These are phyloP conservation scores for Hericium alpestre DNA, from an alignment of 768 basidiomycete genomes.

Conservation along the genomic window DNA sequence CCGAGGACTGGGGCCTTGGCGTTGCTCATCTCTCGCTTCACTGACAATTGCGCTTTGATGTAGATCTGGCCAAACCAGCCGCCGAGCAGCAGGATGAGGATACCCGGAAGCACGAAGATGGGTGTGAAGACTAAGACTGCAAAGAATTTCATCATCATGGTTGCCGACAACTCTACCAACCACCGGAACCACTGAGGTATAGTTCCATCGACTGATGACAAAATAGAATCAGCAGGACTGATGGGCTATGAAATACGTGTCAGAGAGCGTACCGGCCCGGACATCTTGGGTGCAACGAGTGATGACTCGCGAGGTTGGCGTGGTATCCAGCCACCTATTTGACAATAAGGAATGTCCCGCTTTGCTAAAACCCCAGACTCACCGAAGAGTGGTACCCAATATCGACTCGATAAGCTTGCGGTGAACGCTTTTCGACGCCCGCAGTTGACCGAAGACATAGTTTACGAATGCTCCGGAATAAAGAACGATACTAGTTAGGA, in stretches of 20 bases:
- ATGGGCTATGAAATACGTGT: too few species aligned
- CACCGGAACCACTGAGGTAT: slow-evolving; percentile 17
- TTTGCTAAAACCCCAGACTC: slow-evolving; percentile 23
- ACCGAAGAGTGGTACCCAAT: slow-evolving; percentile 52
- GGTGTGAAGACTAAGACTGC: slow-evolving; percentile 21
- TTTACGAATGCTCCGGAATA: slow-evolving; percentile 26
- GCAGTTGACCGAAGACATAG: slow-evolving; percentile 38
- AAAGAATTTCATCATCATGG: slow-evolving; percentile 26
- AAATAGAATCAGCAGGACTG: not conserved
- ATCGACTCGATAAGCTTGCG: slow-evolving; percentile 39
- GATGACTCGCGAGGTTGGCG: slow-evolving; percentile 49
- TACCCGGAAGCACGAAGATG: slow-evolving; percentile 28
- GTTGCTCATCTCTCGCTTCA: slow-evolving; percentile 48
- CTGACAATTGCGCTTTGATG: slow-evolving; percentile 43
- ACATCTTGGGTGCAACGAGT: slow-evolving; percentile 62
- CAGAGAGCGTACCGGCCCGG: slow-evolving; percentile 17
- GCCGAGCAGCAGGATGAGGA: slow-evolving; percentile 27
- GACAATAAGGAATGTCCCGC: not conserved
- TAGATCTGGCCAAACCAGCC: slow-evolving; percentile 37
- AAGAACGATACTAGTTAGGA: slow-evolving; percentile 20
- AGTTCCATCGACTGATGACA: slow-evolving; percentile 24
- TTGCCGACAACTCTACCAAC: slow-evolving; percentile 22
- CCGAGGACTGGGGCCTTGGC: slow-evolving; percentile 37
- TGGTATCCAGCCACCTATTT: slow-evolving; percentile 37
- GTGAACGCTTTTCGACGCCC: slow-evolving; percentile 49